Base-by-base conservation (phyloP, 2,329 filamentous ascomycete genomes). In the Trichoderma harzianum region DNA sequence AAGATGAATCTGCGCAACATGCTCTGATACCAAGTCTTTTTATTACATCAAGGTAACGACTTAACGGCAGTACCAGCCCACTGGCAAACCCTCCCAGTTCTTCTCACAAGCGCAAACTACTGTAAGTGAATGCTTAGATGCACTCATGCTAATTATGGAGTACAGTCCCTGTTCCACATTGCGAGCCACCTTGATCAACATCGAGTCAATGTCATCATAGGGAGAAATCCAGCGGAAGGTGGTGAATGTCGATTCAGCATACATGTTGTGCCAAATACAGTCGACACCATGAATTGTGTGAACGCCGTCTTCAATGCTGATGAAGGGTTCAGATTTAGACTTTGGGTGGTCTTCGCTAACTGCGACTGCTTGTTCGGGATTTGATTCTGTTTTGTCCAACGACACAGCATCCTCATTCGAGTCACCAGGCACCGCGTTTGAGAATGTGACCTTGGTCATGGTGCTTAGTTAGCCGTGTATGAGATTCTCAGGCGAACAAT, bases 251-350 rank as follows among this genome's bases (percentile, higher is more conserved):
- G 69, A 71, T 18, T 32, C 60, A 51, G 61, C 47, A 51, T 71
- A 67, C 61, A 67, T 71, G 32, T 71, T 71, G 51, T 71, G 69
- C 43, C 43, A 71, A 30, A 67, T 71, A 63, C 62, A 71, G 62
- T 71, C 69, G 62, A 71, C 39, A 16, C 69, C 69, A 24, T 26
- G 63, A 62, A 71, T 30, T 57, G 66, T 57, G 32, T 63, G 61
- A 34, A 63, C 34, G 14, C 61, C 32, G n/a, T 63, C 61, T 18
- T 63, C 39, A 28, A 63, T 63, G 34, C 36, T 21, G 7, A 63
- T 39, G 32, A 43, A 10, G 10, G 61, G 32, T n/a, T 63, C 11
- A 43, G 34, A 21, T 63, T 43, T 14, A 57, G 53, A 12, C 53
- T 57, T 24, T 57, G 21, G 6, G 10, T 57, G 12, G 5, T 26